Percentiles rank a stretch among this genome's conserved stretches.
These are phyloP conservation scores for Myxozyma melibiosi DNA, from an alignment of 805 yeast genomes.

Conservation along the genomic window DNA sequence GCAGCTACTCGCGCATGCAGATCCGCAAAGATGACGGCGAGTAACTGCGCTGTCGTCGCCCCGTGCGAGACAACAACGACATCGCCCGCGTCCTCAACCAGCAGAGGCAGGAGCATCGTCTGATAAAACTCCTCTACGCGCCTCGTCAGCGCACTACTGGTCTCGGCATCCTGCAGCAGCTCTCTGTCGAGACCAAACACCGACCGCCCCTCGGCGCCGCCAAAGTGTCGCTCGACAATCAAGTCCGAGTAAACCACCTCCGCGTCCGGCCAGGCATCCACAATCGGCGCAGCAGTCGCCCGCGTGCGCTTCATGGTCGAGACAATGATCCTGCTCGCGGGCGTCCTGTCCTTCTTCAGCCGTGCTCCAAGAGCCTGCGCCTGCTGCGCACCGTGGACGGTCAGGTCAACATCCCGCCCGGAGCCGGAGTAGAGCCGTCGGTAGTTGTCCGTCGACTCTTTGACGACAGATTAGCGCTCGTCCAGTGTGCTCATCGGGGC, in stretches of 20 bases:
- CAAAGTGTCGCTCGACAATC: conserved; percentile 20
- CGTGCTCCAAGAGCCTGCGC: conserved; percentile 17
- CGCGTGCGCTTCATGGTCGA: conserved; percentile 22
- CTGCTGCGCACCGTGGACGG: conserved; percentile 25
- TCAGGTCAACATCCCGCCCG: conserved; percentile 25
- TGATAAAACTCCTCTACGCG: conserved; percentile 14
- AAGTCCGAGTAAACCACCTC: conserved; percentile 12
- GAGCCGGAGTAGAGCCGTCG: conserved; percentile 24
- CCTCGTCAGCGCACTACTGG: background rate
- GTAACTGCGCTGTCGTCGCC: conserved; percentile 2
- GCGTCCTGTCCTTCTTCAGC: background rate
- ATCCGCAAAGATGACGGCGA: conserved; percentile 8
- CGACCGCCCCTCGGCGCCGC: conserved; percentile 21
- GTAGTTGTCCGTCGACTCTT: conserved; percentile 29
- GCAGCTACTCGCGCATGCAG: background rate
- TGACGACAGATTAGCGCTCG: background rate
- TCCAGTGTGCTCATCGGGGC: too few species aligned
- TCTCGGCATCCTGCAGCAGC: conserved; percentile 10
- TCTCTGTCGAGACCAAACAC: background rate
- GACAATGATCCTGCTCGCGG: conserved; percentile 3
- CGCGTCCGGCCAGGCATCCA: conserved; percentile 2
- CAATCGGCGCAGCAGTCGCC: conserved; percentile 20
- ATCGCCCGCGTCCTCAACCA: background rate
- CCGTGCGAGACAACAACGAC: conserved; percentile 29
- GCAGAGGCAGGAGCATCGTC: background rate